Evolutionary conservation across 176 grass and related monocot genomes (phyloP).

Genomic region (Paspalum notatum): DNA sequence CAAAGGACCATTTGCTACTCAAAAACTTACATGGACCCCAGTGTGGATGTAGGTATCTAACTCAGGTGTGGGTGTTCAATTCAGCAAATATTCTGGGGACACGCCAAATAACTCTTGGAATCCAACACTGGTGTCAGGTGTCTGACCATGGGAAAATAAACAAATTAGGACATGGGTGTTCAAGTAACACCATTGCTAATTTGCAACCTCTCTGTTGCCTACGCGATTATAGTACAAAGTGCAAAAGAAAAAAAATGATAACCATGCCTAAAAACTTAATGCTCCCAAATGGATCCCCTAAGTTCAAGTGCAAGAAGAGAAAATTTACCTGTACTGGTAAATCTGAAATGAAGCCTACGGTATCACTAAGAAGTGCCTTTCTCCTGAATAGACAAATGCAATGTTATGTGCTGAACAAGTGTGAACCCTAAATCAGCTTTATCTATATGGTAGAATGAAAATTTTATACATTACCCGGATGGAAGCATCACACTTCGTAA

Average conservation of each 20-base stretch:
- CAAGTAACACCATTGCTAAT: not conserved
- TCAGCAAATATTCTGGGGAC: not conserved
- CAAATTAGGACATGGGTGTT: not conserved
- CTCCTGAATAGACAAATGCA: slow-evolving; percentile 59
- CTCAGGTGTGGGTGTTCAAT: not conserved
- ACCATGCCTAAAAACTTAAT: not conserved
- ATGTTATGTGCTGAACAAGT: slow-evolving; percentile 21
- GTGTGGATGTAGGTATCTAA: not conserved
- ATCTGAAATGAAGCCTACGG: slow-evolving; percentile 97
- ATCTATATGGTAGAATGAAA: slow-evolving; percentile 35
- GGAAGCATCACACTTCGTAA: slow-evolving; percentile 94
- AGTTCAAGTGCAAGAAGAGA: slow-evolving; percentile 14
- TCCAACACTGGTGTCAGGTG: not conserved
- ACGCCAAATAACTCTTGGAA: not conserved
- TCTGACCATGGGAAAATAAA: not conserved
- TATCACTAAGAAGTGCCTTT: slow-evolving; percentile 89
- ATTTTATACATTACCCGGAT: slow-evolving; percentile 67
- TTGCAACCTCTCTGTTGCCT: not conserved
- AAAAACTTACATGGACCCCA: not conserved
- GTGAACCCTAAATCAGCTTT: slow-evolving; percentile 16
- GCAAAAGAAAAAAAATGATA: not conserved
- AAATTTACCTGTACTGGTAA: slow-evolving; percentile 87
- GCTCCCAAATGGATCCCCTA: slow-evolving; percentile 20
- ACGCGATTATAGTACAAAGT: not conserved
- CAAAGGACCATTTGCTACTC: slow-evolving; percentile 12